Evolutionary conservation across 345 rosid genomes (phyloP), one percentile per base, ranked within the genome.

Genomic region (Rhodamnia argentea): DNA sequence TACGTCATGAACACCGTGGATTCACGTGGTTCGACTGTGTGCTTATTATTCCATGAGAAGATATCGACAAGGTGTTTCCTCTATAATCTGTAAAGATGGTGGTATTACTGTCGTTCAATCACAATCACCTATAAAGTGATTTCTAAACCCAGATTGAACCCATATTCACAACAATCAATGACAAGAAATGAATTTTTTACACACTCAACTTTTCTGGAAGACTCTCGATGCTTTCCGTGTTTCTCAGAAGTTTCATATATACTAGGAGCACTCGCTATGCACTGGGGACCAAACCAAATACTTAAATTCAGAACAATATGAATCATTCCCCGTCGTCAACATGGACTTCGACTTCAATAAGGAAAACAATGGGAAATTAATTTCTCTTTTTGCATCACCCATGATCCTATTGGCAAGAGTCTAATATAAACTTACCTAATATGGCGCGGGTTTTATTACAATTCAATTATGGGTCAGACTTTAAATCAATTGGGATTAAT

Each of bases 1-100:
- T n/a, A n/a, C n/a, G n/a, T n/a, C n/a, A n/a, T n/a, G n/a, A n/a
- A 37, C 13, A 8, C 1, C 0, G 2, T 37, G 22, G 5, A 9
- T 1, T 70, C 32, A 70, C 13, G 2, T 32, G 78, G 18, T 18
- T 18, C 4, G 3, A 2, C 37, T 3, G 12, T 37, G 47, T 70
- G 13, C 24, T 70, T 70, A 32, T 5, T 70, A 32, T 5, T 70
- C 12, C 47, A 32, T 2, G 20, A 11, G 23, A 37, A 18, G 78
- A 64, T 12, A 16, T 32, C 37, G 3, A 32, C 6, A 23, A 32
- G 42, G 37, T 64, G 24, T 1, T 64, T 64, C 3, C 0, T 70
- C 11, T 57, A 4, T 23, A 57, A 57, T 56, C 12, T 9, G n/a
- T 23, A 56, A 56, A 56, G 5, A 23, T 56, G 13, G 24, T 56